Conservation (phyloP, 139 green algal genomes). For the Chlamydomonas sp. region DNA sequence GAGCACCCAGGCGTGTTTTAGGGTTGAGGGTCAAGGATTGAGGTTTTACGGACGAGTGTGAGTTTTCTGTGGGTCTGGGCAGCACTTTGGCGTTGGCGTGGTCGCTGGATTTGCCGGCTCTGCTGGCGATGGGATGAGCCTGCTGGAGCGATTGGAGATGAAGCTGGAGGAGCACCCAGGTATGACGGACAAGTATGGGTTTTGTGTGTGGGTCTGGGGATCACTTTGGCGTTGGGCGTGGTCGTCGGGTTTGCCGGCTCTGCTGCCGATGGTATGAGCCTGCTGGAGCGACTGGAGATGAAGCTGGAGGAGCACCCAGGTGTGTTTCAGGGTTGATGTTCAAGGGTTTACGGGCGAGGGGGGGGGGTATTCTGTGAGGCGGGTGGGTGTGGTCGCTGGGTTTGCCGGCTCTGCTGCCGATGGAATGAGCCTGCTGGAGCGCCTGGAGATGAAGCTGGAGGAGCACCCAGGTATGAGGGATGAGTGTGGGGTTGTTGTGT, state of each 20-base stretch:
- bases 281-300: constrained; percentile 81
- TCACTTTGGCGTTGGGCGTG: no score
- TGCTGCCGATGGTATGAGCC: constrained; percentile 83
- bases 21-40: no score
- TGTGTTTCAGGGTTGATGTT: no score
- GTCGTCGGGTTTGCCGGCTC: constrained; percentile 52
- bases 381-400: constrained; percentile 18
- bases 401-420: constrained; percentile 45
- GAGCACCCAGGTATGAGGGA: not conserved
- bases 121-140: constrained; percentile 82
- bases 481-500: no score
- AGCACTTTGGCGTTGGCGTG: constrained; percentile 31
- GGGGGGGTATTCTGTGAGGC: no score
- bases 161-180: constrained; percentile 81
- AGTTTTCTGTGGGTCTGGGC: no score
- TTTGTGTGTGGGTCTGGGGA: no score
- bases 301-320: constrained; percentile 83
- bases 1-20: no score
- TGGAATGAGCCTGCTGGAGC: constrained; percentile 83
- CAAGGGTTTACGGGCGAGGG: no score
- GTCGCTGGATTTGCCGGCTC: constrained; percentile 49
- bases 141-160: constrained; percentile 85
- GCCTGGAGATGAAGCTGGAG: constrained; percentile 64
- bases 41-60: no score
- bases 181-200: no score